These are phyloP conservation scores for Raffaelea ambrosiae DNA, from an alignment of 2,329 filamentous ascomycete species.

Conservation along the genomic window DNA sequence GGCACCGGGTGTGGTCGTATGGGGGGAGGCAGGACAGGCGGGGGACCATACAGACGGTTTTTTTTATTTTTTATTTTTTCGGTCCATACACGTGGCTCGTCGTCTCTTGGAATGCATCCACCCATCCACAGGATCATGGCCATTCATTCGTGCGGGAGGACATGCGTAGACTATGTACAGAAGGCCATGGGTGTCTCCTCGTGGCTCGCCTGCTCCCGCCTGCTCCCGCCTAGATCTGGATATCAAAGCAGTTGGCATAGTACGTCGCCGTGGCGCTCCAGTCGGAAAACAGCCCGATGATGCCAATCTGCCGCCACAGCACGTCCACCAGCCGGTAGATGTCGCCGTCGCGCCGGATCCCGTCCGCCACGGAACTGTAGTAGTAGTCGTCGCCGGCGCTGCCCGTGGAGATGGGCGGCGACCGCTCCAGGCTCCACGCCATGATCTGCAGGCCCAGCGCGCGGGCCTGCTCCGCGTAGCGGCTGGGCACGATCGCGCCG, in stretches of 20 bases:
- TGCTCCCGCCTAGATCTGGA: not conserved
- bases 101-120: too few relatives aligned
- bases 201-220: too few relatives aligned
- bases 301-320: slow-evolving; percentile 50
- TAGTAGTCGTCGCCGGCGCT: slow-evolving; percentile 43
- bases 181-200: too few relatives aligned
- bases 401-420: slow-evolving; percentile 47
- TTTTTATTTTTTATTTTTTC: too few relatives aligned
- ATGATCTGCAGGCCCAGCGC: slow-evolving; percentile 55
- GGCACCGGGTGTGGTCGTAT: too few relatives aligned
- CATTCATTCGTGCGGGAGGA: too few relatives aligned
- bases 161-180: too few relatives aligned
- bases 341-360: slow-evolving; percentile 55
- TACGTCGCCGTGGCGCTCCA: slow-evolving; percentile 63
- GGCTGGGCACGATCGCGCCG: slow-evolving; percentile 48
- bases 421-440: slow-evolving; percentile 61
- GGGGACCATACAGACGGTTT: too few relatives aligned
- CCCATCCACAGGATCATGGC: too few relatives aligned
- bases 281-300: slow-evolving; percentile 57
- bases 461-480: slow-evolving; percentile 53
- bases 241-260: slow-evolving; percentile 60
- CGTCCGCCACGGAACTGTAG: slow-evolving; percentile 44
- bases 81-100: too few relatives aligned
- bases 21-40: too few relatives aligned
- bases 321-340: slow-evolving; percentile 59